Evolutionary conservation across 768 basidiomycete genomes (phyloP).

Genomic region (Xanthoconium stramineum): DNA sequence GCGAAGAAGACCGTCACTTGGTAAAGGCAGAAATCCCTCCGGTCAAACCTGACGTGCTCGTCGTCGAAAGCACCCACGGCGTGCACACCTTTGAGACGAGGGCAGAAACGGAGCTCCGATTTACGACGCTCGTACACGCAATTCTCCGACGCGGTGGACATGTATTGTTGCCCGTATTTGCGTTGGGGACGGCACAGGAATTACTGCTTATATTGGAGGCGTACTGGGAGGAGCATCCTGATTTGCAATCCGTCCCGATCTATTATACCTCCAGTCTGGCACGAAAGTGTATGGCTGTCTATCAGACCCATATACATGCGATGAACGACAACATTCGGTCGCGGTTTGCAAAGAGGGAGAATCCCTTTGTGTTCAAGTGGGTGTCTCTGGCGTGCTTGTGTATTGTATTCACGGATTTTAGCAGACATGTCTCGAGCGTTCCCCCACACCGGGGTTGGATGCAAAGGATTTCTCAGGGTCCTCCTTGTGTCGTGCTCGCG

Average conservation of each 20-base stretch:
- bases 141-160: constrained; percentile 90
- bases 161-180: constrained; percentile 92
- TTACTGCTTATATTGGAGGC: constrained; percentile 90
- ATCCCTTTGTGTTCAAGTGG: constrained; percentile 97
- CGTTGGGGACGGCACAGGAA: constrained; percentile 92
- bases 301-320: constrained; percentile 93
- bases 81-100: constrained; percentile 85
- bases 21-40: constrained; percentile 94
- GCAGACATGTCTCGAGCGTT: constrained; percentile 75
- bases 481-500: constrained; percentile 93
- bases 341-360: constrained; percentile 89
- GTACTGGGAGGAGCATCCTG: constrained; percentile 93
- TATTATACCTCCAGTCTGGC: constrained; percentile 95
- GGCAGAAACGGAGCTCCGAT: constrained; percentile 86
- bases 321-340: constrained; percentile 93
- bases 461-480: constrained; percentile 85
- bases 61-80: constrained; percentile 95
- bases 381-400: constrained; percentile 29
- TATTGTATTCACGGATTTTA: not conserved
- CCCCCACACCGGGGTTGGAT: constrained; percentile 77
- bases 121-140: constrained; percentile 86
- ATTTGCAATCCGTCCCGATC: constrained; percentile 86
- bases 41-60: constrained; percentile 86
- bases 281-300: constrained; percentile 95
- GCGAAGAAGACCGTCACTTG: constrained; percentile 94